These are phyloP conservation scores for Monascus ruber DNA, from an alignment of 2,329 filamentous ascomycete species.

Conservation along the genomic window DNA sequence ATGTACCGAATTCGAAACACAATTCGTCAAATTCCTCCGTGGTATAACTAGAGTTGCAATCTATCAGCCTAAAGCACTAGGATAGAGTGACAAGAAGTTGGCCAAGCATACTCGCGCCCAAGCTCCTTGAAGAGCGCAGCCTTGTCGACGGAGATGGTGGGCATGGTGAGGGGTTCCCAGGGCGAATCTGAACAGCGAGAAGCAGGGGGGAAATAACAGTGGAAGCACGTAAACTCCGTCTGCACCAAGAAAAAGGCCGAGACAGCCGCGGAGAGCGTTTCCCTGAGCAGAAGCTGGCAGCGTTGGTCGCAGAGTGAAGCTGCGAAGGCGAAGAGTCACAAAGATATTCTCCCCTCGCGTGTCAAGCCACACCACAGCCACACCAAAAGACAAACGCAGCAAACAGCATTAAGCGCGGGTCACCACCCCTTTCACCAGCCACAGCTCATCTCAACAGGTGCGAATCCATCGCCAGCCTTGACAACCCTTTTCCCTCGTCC, in stretches of 20 bases:
- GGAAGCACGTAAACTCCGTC: neutral
- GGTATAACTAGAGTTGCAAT: constrained; percentile 53
- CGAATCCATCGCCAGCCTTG: too few relatives aligned
- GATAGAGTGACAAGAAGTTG: constrained; percentile 4
- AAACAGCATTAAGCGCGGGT: constrained; percentile 2
- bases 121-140: constrained; percentile 88
- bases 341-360: constrained; percentile 5
- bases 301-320: too few relatives aligned
- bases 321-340: too few relatives aligned
- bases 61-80: neutral
- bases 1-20: constrained; percentile 85
- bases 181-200: constrained; percentile 9
- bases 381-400: constrained; percentile 2
- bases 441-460: constrained; percentile 5
- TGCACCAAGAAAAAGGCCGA: too few relatives aligned
- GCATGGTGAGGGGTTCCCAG: constrained; percentile 52
- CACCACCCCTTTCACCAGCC: constrained; percentile 16
- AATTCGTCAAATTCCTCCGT: constrained; percentile 92
- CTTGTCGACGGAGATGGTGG: constrained; percentile 94
- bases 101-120: constrained; percentile 60
- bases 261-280: too few relatives aligned
- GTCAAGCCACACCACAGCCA: constrained; percentile 22
- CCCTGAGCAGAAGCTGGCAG: too few relatives aligned
- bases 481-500: neutral
- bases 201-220: neutral